Evolutionary conservation across 352 stramenopile species (phyloP), one percentile per base, ranked within the genome.

Genomic region (Globisporangium cederbergense): DNA sequence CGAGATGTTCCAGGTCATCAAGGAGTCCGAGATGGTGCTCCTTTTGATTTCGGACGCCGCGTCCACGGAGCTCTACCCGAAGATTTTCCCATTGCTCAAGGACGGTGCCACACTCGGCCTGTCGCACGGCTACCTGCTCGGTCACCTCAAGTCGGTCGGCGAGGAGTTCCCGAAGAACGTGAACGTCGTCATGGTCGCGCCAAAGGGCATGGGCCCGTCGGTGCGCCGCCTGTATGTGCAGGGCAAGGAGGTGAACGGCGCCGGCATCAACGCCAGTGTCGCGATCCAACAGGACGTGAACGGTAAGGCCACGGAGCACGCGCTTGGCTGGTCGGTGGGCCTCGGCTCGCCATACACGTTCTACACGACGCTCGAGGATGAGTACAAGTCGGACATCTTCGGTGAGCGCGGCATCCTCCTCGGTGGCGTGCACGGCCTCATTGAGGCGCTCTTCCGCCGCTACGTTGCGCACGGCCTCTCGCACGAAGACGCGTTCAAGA

Each of bases 341-440:
- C 83, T 99, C 50, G 97, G 97, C 67, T 98, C 95, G 65, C 97
- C 97, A 13, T 99, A 99, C 85, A 98, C 97, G 71, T 99, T 99
- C 83, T 89, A 98, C 81, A 99, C 97, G 51, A 98, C 94, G 43
- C 79, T 99, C 62, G 86, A 88, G 53, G 93, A 96, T 62, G 97
- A 99, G 85, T 99, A 99, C 82, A 97, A 97, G 75, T 98, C 91
- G 67, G 97, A 99, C 86, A 99, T 99, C 76, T 99, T 98, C 62
- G 97, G 97, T 64, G 97, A 99, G 72, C 93, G 97, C 69, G 96
- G 96, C 63, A 98, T 99, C 70, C 83, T 99, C 32, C 83, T 99
- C 9, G 97, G 97, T 66, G 97, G 95, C 57, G 96, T 99, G 34
- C 96, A 99, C 79, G 97, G 94, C 65, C 97, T 99, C 65, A 95